phyloP scores from a whole-genome alignment of 331 rosid species.

The Malus hybrid region DNA sequence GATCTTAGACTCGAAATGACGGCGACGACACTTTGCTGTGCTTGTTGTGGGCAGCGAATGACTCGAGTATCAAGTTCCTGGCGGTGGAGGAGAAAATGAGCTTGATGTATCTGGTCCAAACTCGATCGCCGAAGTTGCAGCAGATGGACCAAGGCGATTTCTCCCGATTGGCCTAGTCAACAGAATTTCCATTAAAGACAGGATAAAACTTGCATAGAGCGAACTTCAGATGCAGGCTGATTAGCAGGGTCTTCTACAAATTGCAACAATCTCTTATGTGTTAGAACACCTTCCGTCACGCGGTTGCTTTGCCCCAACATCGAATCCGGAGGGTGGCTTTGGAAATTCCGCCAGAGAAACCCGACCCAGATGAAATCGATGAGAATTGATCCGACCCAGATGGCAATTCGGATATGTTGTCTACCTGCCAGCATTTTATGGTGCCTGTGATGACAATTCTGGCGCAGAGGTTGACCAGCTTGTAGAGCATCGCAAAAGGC shows the following conservation, averaged over 20 bases:
- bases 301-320: slow-evolving; percentile 53
- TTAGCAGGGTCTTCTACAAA: slow-evolving; percentile 65
- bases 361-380: slow-evolving; percentile 76
- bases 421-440: slow-evolving; percentile 51
- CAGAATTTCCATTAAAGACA: slow-evolving; percentile 34
- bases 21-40: not conserved
- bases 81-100: slow-evolving; percentile 33
- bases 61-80: slow-evolving; percentile 47
- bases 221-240: slow-evolving; percentile 83
- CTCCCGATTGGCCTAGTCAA: slow-evolving; percentile 33
- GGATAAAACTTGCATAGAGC: slow-evolving; percentile 86
- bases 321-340: slow-evolving; percentile 20
- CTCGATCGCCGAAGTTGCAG: too few species aligned
- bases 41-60: slow-evolving; percentile 8
- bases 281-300: slow-evolving; percentile 79
- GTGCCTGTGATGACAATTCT: slow-evolving; percentile 35
- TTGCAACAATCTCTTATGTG: slow-evolving; percentile 73
- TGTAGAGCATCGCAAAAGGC: too few species aligned
- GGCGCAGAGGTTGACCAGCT: slow-evolving; percentile 34
- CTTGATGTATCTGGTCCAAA: too few species aligned
- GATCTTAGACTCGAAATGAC: slow-evolving; percentile 32
- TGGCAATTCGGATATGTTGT: not conserved
- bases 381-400: slow-evolving; percentile 32
- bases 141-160: too few species aligned
- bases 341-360: slow-evolving; percentile 72